Evolutionary conservation across 2,329 filamentous ascomycete species (phyloP), one percentile per base, ranked within the genome.

Genomic region (Alternaria sp.): DNA sequence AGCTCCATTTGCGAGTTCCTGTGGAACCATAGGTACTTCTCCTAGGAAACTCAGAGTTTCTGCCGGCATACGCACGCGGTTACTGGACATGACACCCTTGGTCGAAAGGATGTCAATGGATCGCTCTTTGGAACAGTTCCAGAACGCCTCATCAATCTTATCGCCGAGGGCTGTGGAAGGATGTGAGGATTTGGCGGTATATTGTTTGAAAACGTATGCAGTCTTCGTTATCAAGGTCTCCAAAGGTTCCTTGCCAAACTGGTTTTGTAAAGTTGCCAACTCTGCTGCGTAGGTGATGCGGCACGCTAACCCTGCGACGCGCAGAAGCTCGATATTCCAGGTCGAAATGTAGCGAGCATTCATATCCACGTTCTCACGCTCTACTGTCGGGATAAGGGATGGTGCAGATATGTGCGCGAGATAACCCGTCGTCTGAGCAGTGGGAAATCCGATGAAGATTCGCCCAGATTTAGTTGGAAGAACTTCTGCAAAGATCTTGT

Each of bases 361-460:
- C 62, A 99, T 83, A 77, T 99, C 95, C 57, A 99, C 97, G 53
- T 92, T 95, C 75, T 99, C 95, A 73, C 95, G 88, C 78, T 99
- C 95, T 2, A 99, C 96, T 0, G 95, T 99, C 0, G 95, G 95
- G 56, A 99, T 99, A 13, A 99, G 89, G 0, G 94, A 97, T 1
- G 93, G 95, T 0, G 95, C 95, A 11, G 94, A 98, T 29, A 99
- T 90, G 76, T 99, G 95, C 74, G 96, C 90, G 14, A 94, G 91
- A 28, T 94, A 88, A 54, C 94, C 95, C 0, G 96, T 99, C 0
- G 95, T 99, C 80, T 99, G 95, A 67, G 94, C 93, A 1, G 95
- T 99, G 3, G 95, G 94, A 72, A 99, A 99, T 0, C 95, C 95
- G 71, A 99, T 99, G 72, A 98, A 99, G 54, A 99, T 91, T 52